Conservation (phyloP, 192 early-diverging fungal species). For the Neocallimastix lanati region DNA sequence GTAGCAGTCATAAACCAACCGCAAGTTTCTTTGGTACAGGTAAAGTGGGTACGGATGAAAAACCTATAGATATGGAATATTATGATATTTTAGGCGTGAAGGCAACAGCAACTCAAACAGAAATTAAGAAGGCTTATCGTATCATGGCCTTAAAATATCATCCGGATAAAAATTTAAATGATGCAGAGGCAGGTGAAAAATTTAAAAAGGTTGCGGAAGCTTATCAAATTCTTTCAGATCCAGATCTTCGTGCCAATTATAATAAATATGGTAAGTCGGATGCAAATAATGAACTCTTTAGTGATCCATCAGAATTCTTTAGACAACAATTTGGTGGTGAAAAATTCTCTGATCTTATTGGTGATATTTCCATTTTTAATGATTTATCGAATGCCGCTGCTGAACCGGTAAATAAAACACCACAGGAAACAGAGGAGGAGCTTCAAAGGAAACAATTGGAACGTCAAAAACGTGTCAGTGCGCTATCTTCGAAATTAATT, state of each 20-base stretch:
- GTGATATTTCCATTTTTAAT: conserved; percentile 86
- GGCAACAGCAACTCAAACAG: conserved; percentile 49
- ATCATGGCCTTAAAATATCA: conserved; percentile 63
- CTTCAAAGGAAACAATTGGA: conserved; percentile 24
- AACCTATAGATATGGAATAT: conserved; percentile 63
- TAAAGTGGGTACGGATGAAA: conserved; percentile 15
- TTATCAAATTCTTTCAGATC: conserved; percentile 89
- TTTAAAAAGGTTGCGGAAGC: conserved; percentile 95
- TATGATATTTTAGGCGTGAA: conserved; percentile 75
- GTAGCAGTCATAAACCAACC: not conserved
- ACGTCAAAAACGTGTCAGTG: conserved; percentile 32
- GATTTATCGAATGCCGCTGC: conserved; percentile 63
- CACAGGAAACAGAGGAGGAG: conserved; percentile 39
- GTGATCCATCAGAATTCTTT: conserved; percentile 90
- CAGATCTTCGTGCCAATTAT: conserved; percentile 66
- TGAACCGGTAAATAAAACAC: conserved; percentile 9
- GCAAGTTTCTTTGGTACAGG: not conserved
- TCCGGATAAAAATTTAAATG: conserved; percentile 74
- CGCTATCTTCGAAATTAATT: not conserved
- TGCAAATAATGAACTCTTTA: conserved; percentile 22
- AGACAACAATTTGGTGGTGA: conserved; percentile 93
- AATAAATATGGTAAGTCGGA: conserved; percentile 67
- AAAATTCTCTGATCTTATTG: conserved; percentile 91
- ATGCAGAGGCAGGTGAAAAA: conserved; percentile 53
- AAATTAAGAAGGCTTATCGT: conserved; percentile 90